Percentiles rank a stretch among this genome's conserved stretches.
phyloP scores from a whole-genome alignment of 768 basidiomycete species.

The Podaxis pistillaris region DNA sequence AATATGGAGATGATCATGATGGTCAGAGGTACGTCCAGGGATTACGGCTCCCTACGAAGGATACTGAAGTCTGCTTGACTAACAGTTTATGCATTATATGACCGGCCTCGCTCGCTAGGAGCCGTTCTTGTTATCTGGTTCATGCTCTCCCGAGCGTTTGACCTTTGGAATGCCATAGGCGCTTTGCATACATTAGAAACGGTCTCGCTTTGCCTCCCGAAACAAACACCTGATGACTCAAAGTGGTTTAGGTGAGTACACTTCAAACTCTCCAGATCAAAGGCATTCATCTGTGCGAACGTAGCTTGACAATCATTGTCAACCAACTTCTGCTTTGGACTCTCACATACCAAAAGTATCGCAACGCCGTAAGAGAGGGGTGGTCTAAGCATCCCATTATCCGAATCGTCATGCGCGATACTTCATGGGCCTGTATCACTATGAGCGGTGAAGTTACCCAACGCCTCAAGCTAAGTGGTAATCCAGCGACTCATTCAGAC shows the following conservation, averaged over 20 bases:
- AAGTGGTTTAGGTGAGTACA: background rate
- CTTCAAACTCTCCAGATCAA: background rate
- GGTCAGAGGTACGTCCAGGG: background rate
- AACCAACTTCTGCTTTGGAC: background rate
- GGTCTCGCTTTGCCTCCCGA: background rate
- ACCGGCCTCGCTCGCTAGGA: background rate
- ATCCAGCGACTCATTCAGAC: background rate
- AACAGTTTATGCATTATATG: slow-evolving; percentile 3
- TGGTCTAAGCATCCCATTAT: background rate
- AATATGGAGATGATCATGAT: slow-evolving; percentile 8
- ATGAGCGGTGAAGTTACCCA: background rate
- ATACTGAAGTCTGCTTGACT: background rate
- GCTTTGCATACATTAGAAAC: background rate
- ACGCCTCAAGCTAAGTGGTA: background rate
- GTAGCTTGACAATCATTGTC: background rate
- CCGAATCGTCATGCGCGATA: background rate
- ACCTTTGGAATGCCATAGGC: background rate
- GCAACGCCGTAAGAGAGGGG: background rate
- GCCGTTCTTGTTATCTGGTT: background rate
- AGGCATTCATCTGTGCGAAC: background rate
- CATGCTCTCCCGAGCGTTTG: background rate
- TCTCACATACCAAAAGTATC: slow-evolving; percentile 4
- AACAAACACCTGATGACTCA: background rate
- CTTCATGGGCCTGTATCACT: background rate
- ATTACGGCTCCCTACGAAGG: background rate